Percentiles rank a stretch among this genome's conserved stretches.
These are phyloP conservation scores for Trypanosoma caninum DNA, from an alignment of 208 protist genomes.

Conservation along the genomic window DNA sequence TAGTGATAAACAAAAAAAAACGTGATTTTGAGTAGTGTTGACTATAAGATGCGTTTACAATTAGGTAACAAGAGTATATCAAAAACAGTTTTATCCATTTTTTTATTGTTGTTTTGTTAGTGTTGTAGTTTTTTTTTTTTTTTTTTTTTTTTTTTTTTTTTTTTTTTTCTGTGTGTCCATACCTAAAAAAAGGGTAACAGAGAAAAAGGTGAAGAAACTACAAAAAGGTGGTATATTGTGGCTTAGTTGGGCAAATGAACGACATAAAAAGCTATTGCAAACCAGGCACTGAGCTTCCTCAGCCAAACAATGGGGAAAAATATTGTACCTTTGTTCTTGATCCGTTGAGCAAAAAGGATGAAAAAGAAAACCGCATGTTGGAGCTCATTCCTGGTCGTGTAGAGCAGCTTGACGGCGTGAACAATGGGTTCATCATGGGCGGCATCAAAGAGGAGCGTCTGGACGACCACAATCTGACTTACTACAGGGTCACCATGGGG, in stretches of 20 bases:
- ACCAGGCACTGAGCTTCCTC: slow-evolving; percentile 31
- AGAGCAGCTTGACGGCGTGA: slow-evolving; percentile 26
- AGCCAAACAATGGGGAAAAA: slow-evolving; percentile 31
- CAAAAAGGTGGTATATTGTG: background rate
- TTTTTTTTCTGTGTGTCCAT: background rate
- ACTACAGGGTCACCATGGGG: slow-evolving; percentile 44
- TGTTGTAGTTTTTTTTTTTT: background rate
- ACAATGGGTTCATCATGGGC: slow-evolving; percentile 24
- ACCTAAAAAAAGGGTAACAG: background rate
- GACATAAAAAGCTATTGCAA: slow-evolving; percentile 20
- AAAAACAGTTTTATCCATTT: background rate
- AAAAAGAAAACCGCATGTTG: slow-evolving; percentile 40
- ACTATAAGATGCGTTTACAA: too few species aligned
- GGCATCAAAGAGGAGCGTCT: slow-evolving; percentile 14
- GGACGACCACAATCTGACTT: slow-evolving; percentile 26
- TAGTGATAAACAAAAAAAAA: background rate
- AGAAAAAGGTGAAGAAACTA: background rate
- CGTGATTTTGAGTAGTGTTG: too few species aligned
- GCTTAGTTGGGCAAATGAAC: slow-evolving; percentile 15
- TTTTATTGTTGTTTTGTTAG: background rate
- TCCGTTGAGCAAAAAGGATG: slow-evolving; percentile 24
- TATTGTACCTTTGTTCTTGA: slow-evolving; percentile 59
- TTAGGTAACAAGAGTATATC: too few species aligned
- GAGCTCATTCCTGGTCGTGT: slow-evolving; percentile 56
- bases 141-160: slow-evolving; percentile 8